phyloP scores from a whole-genome alignment of 345 rosid species.

The Dipteronia dyeriana region DNA sequence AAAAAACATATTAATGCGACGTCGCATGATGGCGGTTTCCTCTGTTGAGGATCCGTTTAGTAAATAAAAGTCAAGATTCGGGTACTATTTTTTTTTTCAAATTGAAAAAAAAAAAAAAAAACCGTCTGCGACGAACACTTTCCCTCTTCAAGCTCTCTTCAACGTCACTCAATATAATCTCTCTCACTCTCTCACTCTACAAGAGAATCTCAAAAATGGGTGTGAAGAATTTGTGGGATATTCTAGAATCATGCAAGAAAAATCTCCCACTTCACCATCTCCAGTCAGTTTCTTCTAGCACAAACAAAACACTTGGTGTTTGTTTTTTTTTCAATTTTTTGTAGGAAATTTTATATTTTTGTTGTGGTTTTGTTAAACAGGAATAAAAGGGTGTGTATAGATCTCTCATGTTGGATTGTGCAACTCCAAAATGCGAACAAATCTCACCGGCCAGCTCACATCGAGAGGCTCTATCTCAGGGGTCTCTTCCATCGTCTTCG shows the following conservation, averaged over 20 bases:
- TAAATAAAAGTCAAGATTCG: too few relatives aligned
- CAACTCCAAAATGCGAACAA: conserved; percentile 71
- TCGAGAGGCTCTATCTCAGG: conserved; percentile 61
- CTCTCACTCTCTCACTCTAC: background rate
- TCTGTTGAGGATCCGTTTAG: too few relatives aligned
- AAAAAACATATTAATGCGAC: too few relatives aligned
- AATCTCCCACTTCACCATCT: conserved; percentile 78
- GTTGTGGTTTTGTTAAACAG: conserved; percentile 28
- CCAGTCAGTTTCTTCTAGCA: conserved; percentile 43
- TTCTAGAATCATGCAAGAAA: conserved; percentile 88
- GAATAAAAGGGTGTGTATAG: conserved; percentile 86
- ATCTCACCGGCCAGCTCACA: conserved; percentile 57
- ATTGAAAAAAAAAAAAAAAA: too few relatives aligned
- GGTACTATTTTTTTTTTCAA: too few relatives aligned
- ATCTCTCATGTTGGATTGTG: conserved; percentile 97
- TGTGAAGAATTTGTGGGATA: conserved; percentile 87
- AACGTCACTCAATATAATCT: background rate
- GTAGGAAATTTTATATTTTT: background rate
- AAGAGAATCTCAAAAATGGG: conserved; percentile 49
- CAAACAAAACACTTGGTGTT: background rate
- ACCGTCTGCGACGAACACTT: background rate
- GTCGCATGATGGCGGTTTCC: too few relatives aligned
- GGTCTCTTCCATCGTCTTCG: conserved; percentile 85
- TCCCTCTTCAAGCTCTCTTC: background rate
- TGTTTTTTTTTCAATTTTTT: background rate